Evolutionary conservation across 306 rosid genomes (phyloP), one percentile per base, ranked within the genome.

Genomic region (Quillaja saponaria): DNA sequence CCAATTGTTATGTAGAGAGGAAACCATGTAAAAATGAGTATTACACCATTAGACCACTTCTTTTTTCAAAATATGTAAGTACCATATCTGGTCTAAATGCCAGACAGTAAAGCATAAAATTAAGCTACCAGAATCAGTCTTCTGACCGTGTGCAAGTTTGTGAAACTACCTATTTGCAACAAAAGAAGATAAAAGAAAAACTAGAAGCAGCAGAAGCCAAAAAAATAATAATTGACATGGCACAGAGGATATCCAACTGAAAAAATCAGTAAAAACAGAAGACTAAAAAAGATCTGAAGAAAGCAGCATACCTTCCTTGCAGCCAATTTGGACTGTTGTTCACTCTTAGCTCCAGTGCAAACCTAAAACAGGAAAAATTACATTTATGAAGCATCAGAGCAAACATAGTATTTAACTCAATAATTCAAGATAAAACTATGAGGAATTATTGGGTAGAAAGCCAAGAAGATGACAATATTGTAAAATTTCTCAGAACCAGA

Each of bases 311-410:
- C 96, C 96, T 92, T 92, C 54, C 98, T 83, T 63, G 98, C 96
- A 4, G 98, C 98, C 77, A 92, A 76, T 80, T 85, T 88, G 1
- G 98, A 92, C 68, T 88, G 96, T 2, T 70, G 69, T 76, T 92
- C 98, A 66, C 98, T 88, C 82, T 88, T 92, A 14, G 98, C 98
- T 64, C 98, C 96, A 15, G 95, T 88, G 70, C 98, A 92, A 61
- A 92, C 98, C 96, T 92, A 81, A 48, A 25, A 25, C 31, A 25
- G 31, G 31, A 25, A 25, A 25, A 25, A 4, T 25, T 34, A 67
- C 39, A 69, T 66, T 59, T 40, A 33, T 71, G 50, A 66, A 7
- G 8, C 25, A 49, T 21, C 34, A 63, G n/a, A 66, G 13, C 41
- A 37, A 31, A 6, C 33, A 31, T 13, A 62, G 10, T 7, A 19